These are phyloP conservation scores for Eustoma russellianum DNA, from an alignment of 257 asterid genomes.

Conservation along the genomic window DNA sequence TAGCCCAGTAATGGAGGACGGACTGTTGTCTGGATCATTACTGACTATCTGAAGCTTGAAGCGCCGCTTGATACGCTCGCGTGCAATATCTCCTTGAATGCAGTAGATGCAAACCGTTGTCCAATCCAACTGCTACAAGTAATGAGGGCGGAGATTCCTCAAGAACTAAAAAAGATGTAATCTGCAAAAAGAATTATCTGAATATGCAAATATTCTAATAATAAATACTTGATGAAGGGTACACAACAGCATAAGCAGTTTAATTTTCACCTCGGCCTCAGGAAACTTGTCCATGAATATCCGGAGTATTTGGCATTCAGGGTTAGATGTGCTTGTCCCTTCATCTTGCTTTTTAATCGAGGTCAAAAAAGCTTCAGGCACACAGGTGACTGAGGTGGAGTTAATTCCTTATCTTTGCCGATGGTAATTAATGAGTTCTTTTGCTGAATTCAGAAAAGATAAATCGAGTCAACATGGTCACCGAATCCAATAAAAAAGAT, in stretches of 20 bases:
- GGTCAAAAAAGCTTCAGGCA: slow-evolving; percentile 86
- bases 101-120: slow-evolving; percentile 85
- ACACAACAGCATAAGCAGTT: neutral
- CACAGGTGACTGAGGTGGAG: slow-evolving; percentile 51
- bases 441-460: slow-evolving; percentile 47
- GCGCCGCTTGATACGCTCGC: slow-evolving; percentile 94
- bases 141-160: slow-evolving; percentile 97
- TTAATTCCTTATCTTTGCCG: slow-evolving; percentile 84
- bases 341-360: slow-evolving; percentile 76
- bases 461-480: too few relatives aligned
- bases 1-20: slow-evolving; percentile 60
- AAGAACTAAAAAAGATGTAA: slow-evolving; percentile 66
- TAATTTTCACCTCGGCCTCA: slow-evolving; percentile 63
- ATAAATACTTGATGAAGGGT: neutral
- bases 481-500: too few relatives aligned
- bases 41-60: slow-evolving; percentile 68
- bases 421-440: slow-evolving; percentile 74
- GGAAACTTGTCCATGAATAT: slow-evolving; percentile 80
- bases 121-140: slow-evolving; percentile 83
- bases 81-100: slow-evolving; percentile 95
- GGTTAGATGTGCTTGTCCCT: slow-evolving; percentile 65
- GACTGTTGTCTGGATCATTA: slow-evolving; percentile 31
- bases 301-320: slow-evolving; percentile 84
- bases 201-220: neutral
- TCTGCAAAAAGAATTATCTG: slow-evolving; percentile 36